These are phyloP conservation scores for Diplodia seriata DNA, from an alignment of 2,329 filamentous ascomycete species.

Conservation along the genomic window DNA sequence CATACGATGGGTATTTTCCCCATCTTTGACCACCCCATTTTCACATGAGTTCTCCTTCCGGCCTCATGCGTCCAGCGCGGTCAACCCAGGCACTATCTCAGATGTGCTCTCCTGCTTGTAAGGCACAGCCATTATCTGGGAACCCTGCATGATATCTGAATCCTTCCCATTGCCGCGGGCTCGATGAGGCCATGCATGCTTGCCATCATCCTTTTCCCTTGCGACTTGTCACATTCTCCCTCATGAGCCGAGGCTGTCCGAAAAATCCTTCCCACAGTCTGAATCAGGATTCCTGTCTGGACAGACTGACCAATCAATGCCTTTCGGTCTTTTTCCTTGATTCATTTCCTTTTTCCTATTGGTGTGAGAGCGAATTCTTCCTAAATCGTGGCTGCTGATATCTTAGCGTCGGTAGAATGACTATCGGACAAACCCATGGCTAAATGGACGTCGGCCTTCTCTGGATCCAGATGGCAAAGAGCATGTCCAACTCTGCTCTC, in stretches of 20 bases:
- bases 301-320: neutral
- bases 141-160: conserved; percentile 14
- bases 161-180: conserved; percentile 2
- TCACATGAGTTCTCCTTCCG: neutral
- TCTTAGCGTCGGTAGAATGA: too few species aligned
- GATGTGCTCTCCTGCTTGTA: too few species aligned
- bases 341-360: neutral
- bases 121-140: conserved; percentile 7
- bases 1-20: conserved; percentile 1
- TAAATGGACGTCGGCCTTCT: too few species aligned
- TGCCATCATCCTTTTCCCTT: neutral
- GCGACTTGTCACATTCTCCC: conserved; percentile 1
- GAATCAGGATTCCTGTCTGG: neutral
- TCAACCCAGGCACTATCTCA: neutral
- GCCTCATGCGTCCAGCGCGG: neutral
- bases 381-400: too few species aligned
- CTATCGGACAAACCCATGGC: too few species aligned
- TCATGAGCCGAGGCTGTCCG: neutral
- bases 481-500: too few species aligned
- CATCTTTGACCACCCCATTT: neutral
- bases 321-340: neutral
- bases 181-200: neutral
- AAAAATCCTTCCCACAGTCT: neutral
- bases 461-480: too few species aligned
- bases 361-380: neutral